Evolutionary conservation across 805 yeast species (phyloP).

Genomic region (Starmerella vaccinii): DNA sequence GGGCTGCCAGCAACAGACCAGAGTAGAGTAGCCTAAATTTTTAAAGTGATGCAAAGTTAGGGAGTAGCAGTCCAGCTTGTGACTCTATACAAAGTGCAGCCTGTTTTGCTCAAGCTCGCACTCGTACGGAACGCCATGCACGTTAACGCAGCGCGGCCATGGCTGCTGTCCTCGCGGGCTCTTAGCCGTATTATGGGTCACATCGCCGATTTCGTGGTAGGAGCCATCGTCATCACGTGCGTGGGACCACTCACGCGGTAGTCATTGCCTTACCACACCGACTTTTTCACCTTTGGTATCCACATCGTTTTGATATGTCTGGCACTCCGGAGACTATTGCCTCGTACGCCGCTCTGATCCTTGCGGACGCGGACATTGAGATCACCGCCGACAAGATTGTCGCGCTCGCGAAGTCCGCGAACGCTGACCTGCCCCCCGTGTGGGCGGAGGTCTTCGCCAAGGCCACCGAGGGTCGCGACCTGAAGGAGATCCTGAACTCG

Average conservation of each 20-base stretch:
- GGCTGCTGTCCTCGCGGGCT: too few species aligned
- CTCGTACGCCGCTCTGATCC: conserved; percentile 89
- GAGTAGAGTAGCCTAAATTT: too few species aligned
- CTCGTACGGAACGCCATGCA: too few species aligned
- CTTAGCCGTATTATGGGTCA: background rate
- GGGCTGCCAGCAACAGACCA: too few species aligned
- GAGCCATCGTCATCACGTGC: background rate
- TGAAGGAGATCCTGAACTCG: conserved; percentile 63
- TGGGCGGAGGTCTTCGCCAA: conserved; percentile 80
- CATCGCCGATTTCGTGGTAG: too few species aligned
- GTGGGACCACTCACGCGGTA: conserved; percentile 1
- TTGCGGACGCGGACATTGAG: conserved; percentile 86
- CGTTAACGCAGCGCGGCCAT: too few species aligned
- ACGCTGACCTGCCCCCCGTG: conserved; percentile 46
- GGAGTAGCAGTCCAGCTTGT: too few species aligned
- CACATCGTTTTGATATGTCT: conserved; percentile 47
- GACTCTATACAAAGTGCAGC: too few species aligned
- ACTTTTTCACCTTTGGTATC: conserved; percentile 4
- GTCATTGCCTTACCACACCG: background rate
- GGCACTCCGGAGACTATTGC: conserved; percentile 63
- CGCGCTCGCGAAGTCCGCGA: conserved; percentile 63
- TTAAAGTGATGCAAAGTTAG: too few species aligned
- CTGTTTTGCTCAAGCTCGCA: too few species aligned
- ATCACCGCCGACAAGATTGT: conserved; percentile 69
- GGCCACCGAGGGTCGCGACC: conserved; percentile 75